phyloP scores from a whole-genome alignment of 148 eudicot genomes.

The Rhododendron ovatum region DNA sequence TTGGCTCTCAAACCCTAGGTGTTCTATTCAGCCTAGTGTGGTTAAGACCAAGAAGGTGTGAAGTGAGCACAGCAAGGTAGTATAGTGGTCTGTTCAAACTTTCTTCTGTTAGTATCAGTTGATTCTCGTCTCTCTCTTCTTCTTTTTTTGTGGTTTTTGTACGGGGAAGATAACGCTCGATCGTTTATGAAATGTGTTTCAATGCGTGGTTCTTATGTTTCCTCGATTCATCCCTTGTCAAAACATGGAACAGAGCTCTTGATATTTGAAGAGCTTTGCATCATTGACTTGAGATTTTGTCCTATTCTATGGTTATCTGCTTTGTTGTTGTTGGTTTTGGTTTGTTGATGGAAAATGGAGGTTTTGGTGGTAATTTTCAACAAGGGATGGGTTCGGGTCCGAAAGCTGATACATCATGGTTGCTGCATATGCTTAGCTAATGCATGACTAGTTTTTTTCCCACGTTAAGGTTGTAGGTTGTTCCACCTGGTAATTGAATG shows the following conservation, averaged over 20 bases:
- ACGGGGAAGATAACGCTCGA: not conserved
- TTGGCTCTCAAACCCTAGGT: conserved; percentile 72
- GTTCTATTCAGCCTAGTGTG: not conserved
- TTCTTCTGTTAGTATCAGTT: not conserved
- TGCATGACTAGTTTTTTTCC: not conserved
- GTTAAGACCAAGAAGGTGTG: conserved; percentile 1
- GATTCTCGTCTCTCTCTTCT: not conserved
- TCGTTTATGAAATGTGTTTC: not conserved
- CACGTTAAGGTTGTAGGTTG: not conserved
- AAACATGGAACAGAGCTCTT: not conserved
- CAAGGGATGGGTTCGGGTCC: not conserved
- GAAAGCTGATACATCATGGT: not conserved
- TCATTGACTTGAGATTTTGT: not conserved
- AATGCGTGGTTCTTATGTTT: not conserved
- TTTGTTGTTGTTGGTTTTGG: not conserved
- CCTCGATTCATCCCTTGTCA: not conserved
- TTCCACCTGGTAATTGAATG: not conserved
- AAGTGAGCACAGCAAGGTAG: not conserved
- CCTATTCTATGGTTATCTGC: not conserved
- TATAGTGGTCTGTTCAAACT: not conserved
- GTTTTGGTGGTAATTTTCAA: not conserved
- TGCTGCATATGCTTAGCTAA: not conserved
- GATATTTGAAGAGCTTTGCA: not conserved
- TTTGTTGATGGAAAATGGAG: not conserved
- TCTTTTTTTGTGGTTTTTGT: conserved; percentile 2